Base-by-base conservation (phyloP, 441 rosid genomes). In the Bruguiera hainesii region DNA sequence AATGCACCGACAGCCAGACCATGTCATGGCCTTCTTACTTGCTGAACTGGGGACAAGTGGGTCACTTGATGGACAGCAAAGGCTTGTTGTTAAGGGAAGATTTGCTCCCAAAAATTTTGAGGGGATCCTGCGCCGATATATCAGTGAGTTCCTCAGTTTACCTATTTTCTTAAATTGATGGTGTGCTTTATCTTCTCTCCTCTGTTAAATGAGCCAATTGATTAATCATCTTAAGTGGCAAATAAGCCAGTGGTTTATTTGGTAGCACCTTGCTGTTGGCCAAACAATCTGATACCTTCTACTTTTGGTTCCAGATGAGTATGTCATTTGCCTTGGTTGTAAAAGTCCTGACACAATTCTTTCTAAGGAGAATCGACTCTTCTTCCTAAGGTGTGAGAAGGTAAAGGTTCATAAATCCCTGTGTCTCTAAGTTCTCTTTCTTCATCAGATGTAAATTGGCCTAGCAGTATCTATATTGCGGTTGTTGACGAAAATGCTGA, bases 361-460 rank as follows among this genome's bases (percentile, higher is more conserved):
- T 29, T 80, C 85, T 1, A 89, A 86, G 82, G 89, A 84, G 77
- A 91, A 83, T 68, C 86, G 92, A 64, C 81, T 85, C 67, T 83
- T 83, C 80, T 85, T 87, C 77, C 92, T 91, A 75, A 75, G 86
- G 81, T 91, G 97, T 25, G 94, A 89, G 80, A 89, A 86, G 93
- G 97, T 89, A 76, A 63, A 4, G 35, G 7, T 73, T 49, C 35
- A 8, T 51, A 5, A 7, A n/a, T 58, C 64, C 4, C 18, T 42
- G 15, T 53, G 3, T 18, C 23, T 49, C 13, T 53, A 21, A 21
- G 51, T 19, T 15, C 20, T 61, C 7, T 21, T 49, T n/a, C 5
- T 39, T 11, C 4, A 39, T 13, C 18, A 39, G 15, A 13, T 39
- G 48, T 11, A 13, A 33, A 63, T 50, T 30, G 33, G 29, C 62